Percentiles rank a stretch among this genome's conserved stretches.
These are phyloP conservation scores for Fusarium incarnatum DNA, from an alignment of 2,329 filamentous ascomycete species.

Conservation along the genomic window DNA sequence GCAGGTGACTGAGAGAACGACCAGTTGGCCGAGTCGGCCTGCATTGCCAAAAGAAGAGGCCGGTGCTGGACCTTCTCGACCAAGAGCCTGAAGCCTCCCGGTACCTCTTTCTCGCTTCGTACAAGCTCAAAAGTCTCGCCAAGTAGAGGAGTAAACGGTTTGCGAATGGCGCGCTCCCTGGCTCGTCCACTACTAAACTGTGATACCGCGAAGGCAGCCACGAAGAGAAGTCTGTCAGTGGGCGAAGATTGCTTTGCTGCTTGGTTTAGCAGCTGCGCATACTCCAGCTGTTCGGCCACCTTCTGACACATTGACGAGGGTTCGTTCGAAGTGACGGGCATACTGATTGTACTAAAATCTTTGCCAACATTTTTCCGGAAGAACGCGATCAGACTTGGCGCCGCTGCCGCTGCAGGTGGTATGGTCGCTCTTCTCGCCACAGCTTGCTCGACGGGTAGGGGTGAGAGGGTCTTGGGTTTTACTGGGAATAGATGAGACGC, in stretches of 20 bases:
- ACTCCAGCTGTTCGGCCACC: constrained; percentile 90
- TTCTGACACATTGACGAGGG: constrained; percentile 89
- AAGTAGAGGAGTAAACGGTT: constrained; percentile 96
- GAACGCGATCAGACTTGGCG: constrained; percentile 93
- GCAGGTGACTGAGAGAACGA: constrained; percentile 87
- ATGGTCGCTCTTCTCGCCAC: constrained; percentile 78
- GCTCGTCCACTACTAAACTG: constrained; percentile 84
- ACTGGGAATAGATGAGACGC: constrained; percentile 75
- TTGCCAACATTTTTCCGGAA: constrained; percentile 98
- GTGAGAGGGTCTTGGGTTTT: constrained; percentile 79
- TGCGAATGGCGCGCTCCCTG: constrained; percentile 91
- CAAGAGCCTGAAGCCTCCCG: constrained; percentile 85
- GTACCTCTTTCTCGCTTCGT: constrained; percentile 79
- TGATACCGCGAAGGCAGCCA: constrained; percentile 91
- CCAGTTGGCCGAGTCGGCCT: constrained; percentile 89
- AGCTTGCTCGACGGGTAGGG: constrained; percentile 76
- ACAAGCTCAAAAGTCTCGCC: constrained; percentile 96
- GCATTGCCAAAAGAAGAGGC: constrained; percentile 91
- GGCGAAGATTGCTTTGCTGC: constrained; percentile 72
- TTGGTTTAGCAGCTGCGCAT: constrained; percentile 83
- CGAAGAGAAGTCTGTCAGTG: constrained; percentile 80
- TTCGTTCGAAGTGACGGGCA: constrained; percentile 97
- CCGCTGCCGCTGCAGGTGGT: constrained; percentile 77
- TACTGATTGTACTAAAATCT: constrained; percentile 94
- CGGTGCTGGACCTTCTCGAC: constrained; percentile 96